Evolutionary conservation across 441 rosid species (phyloP).

Genomic region (Raphanus hybrid): DNA sequence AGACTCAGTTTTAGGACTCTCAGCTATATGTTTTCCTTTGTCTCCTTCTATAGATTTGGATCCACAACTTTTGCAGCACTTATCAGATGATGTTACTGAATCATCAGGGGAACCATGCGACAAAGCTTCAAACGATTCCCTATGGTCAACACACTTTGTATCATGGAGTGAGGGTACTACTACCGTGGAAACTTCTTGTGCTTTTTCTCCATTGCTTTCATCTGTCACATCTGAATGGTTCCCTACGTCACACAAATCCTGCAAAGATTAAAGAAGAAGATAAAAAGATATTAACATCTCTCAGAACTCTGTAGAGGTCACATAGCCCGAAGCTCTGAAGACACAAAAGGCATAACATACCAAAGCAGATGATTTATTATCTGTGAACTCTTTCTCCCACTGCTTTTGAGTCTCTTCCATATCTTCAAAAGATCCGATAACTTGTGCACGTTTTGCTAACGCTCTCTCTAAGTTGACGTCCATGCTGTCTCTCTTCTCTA

Average conservation of each 20-base stretch:
- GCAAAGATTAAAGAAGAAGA: conserved; percentile 31
- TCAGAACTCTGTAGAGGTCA: not conserved
- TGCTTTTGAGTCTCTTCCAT: conserved; percentile 95
- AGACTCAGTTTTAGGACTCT: conserved; percentile 41
- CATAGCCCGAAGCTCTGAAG: no score
- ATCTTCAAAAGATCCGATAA: conserved; percentile 71
- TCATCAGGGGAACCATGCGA: conserved; percentile 43
- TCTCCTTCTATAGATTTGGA: conserved; percentile 42
- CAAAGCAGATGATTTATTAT: conserved; percentile 68
- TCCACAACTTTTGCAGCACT: conserved; percentile 40
- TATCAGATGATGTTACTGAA: conserved; percentile 41
- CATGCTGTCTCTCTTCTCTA: conserved; percentile 45
- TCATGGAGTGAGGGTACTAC: not conserved
- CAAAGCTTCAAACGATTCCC: conserved; percentile 41
- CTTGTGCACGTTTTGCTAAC: conserved; percentile 73
- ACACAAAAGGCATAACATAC: conserved; percentile 47
- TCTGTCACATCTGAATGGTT: conserved; percentile 91
- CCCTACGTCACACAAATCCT: conserved; percentile 91
- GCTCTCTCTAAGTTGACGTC: conserved; percentile 78
- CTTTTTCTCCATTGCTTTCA: conserved; percentile 70
- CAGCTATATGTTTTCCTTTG: conserved; percentile 46
- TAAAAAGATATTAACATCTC: not conserved
- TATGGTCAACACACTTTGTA: not conserved
- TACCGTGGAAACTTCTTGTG: conserved; percentile 40
- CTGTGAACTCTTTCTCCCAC: conserved; percentile 93